Conservation (phyloP, 2,329 filamentous ascomycete species). For the Phoma sp. region DNA sequence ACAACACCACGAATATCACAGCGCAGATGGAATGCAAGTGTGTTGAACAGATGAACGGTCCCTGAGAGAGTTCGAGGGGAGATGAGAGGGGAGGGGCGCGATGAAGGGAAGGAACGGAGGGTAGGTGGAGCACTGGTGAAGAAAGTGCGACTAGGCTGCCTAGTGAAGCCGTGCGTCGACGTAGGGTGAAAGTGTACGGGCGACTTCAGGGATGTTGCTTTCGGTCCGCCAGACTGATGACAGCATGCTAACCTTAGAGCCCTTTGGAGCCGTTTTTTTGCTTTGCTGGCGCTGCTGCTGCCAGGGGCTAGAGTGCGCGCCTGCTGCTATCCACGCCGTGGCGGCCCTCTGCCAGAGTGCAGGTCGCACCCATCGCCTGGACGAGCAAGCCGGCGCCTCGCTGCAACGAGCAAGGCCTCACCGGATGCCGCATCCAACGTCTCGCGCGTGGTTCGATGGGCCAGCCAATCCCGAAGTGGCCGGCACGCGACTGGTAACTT, state of each 20-base stretch:
- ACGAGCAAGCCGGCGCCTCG: constrained; percentile 2
- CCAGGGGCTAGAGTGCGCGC: constrained; percentile 31
- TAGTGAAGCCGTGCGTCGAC: constrained; percentile 40
- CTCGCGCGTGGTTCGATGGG: constrained; percentile 21
- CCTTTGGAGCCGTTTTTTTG: constrained; percentile 23
- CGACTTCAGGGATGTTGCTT: constrained; percentile 37
- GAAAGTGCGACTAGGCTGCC: constrained; percentile 41
- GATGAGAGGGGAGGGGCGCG: constrained; percentile 32
- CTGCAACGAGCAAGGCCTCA: constrained; percentile 19
- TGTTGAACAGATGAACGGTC: constrained; percentile 27
- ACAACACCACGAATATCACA: constrained; percentile 26
- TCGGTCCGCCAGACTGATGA: constrained; percentile 35
- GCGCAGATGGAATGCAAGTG: constrained; percentile 21
- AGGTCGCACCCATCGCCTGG: constrained; percentile 22
- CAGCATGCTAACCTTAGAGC: constrained; percentile 41
- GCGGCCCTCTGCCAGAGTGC: constrained; percentile 26
- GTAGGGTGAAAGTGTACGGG: constrained; percentile 41
- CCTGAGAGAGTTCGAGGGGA: constrained; percentile 34
- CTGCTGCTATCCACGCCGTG: constrained; percentile 10
- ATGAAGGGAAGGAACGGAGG: constrained; percentile 38
- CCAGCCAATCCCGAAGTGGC: constrained; percentile 11
- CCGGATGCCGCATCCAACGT: constrained; percentile 25
- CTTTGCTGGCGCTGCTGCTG: constrained; percentile 22
- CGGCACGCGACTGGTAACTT: constrained; percentile 10
- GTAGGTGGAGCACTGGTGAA: constrained; percentile 41